Conservation (phyloP, 2,329 filamentous ascomycete genomes). For the Ophiocordyceps camponoti-leonardi region DNA sequence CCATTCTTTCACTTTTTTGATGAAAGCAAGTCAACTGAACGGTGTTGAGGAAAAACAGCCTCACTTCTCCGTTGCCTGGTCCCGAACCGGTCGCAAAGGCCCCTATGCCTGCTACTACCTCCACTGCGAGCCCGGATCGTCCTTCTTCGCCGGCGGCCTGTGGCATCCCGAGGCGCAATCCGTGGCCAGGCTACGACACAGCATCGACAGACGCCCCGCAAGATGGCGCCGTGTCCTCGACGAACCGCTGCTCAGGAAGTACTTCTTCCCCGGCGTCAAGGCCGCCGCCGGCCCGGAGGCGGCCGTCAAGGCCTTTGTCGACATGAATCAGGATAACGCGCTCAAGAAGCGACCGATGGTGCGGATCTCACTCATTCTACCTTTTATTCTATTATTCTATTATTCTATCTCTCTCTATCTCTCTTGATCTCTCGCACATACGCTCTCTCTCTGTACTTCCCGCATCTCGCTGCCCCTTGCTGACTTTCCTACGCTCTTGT, state of each 20-base stretch:
- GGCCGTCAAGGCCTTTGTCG: constrained; percentile 52
- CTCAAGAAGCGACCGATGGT: constrained; percentile 81
- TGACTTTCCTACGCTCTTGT: background rate
- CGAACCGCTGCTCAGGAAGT: constrained; percentile 39
- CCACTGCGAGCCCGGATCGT: constrained; percentile 55
- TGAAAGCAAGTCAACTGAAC: too few relatives aligned
- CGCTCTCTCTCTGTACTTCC: background rate
- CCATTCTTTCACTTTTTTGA: too few relatives aligned
- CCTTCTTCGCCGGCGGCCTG: constrained; percentile 64
- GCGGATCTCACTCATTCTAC: constrained; percentile 10
- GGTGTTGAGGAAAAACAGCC: constrained; percentile 21
- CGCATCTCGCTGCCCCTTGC: background rate
- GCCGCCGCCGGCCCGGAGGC: constrained; percentile 23
- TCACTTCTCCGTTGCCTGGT: constrained; percentile 75
- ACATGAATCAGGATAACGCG: constrained; percentile 53
- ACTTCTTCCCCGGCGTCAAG: constrained; percentile 37
- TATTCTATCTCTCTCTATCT: too few relatives aligned
- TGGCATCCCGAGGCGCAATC: constrained; percentile 59
- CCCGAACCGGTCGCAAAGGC: constrained; percentile 71
- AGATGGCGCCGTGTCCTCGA: constrained; percentile 52
- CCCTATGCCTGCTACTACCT: constrained; percentile 82
- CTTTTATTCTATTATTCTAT: too few relatives aligned
- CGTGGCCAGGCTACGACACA: constrained; percentile 50
- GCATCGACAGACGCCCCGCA: constrained; percentile 57
- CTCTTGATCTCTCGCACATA: too few relatives aligned